These are phyloP conservation scores for Alternaria gaisen DNA, from an alignment of 2,329 filamentous ascomycete species.

Conservation along the genomic window DNA sequence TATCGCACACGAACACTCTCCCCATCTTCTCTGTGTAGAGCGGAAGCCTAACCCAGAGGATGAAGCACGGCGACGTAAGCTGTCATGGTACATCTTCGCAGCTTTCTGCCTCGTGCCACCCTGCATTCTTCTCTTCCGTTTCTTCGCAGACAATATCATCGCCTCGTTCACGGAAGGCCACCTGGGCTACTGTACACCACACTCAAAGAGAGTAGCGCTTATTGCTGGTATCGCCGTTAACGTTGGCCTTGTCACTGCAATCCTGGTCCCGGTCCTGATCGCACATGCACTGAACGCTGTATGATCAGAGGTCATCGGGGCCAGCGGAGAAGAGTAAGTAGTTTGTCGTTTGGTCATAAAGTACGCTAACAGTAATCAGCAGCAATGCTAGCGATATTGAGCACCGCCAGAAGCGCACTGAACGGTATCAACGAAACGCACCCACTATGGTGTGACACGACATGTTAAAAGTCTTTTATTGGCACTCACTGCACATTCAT, in stretches of 20 bases:
- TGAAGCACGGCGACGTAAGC: conserved; percentile 36
- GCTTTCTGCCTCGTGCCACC: conserved; percentile 48
- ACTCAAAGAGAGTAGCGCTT: conserved; percentile 44
- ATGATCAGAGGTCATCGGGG: conserved; percentile 6
- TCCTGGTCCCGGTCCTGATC: conserved; percentile 39
- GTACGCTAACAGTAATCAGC: background rate
- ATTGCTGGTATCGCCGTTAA: conserved; percentile 44
- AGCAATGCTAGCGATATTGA: background rate
- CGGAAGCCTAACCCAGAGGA: conserved; percentile 32
- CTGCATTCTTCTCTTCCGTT: conserved; percentile 49
- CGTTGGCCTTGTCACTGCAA: conserved; percentile 30
- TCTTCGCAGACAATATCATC: conserved; percentile 44
- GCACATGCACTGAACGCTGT: conserved; percentile 29
- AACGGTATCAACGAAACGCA: background rate
- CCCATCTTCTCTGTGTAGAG: conserved; percentile 43
- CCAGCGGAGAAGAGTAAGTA: background rate
- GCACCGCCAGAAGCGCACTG: background rate
- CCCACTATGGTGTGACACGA: background rate
- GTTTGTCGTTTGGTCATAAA: too few relatives aligned
- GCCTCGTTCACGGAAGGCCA: conserved; percentile 40
- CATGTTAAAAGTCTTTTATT: background rate
- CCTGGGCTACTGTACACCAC: conserved; percentile 38
- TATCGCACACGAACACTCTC: conserved; percentile 36
- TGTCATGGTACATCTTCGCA: conserved; percentile 48
- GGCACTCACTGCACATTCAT: background rate